Percentiles rank a stretch among this genome's conserved stretches.
Conservation (phyloP, 495 filamentous ascomycete genomes). For the Beverwykella pulmonaria region DNA sequence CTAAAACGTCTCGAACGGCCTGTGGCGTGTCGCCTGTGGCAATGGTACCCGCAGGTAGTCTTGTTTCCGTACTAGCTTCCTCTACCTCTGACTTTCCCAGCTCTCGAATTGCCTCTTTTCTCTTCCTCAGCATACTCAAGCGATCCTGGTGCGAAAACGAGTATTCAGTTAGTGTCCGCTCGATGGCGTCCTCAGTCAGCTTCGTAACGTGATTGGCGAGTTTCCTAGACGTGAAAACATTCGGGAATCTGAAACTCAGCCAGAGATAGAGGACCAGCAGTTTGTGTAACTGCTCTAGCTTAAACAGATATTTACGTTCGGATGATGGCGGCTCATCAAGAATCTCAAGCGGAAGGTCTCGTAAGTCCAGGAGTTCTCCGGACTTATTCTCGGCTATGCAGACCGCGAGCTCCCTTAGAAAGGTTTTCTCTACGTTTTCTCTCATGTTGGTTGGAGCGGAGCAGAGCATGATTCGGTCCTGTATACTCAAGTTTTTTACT, state of each 20-base stretch:
- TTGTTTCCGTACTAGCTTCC: not conserved
- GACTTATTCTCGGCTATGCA: slow-evolving; percentile 66
- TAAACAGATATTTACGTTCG: slow-evolving; percentile 58
- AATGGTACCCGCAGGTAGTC: no score
- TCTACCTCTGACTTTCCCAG: slow-evolving; percentile 5
- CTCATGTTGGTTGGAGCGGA: slow-evolving; percentile 61
- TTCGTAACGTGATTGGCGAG: slow-evolving; percentile 80
- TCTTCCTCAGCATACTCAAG: not conserved
- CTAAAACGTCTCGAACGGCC: slow-evolving; percentile 8
- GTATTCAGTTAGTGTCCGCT: slow-evolving; percentile 61
- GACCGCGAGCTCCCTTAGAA: slow-evolving; percentile 62
- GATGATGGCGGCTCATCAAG: slow-evolving; percentile 43
- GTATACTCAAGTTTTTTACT: slow-evolving; percentile 62
- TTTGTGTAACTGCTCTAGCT: slow-evolving; percentile 78
- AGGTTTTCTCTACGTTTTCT: slow-evolving; percentile 44
- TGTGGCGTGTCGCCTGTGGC: not conserved
- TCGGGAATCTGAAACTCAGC: slow-evolving; percentile 72
- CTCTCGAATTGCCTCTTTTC: slow-evolving; percentile 1
- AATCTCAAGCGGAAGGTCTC: slow-evolving; percentile 49
- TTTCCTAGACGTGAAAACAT: slow-evolving; percentile 75
- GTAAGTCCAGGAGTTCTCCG: slow-evolving; percentile 66
- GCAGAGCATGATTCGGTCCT: slow-evolving; percentile 75
- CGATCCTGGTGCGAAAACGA: slow-evolving; percentile 6
- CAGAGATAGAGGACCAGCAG: slow-evolving; percentile 82
- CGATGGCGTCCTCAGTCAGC: slow-evolving; percentile 77